Conservation (phyloP, 1,139 yeast genomes). For the Suhomyces chickasaworum region DNA sequence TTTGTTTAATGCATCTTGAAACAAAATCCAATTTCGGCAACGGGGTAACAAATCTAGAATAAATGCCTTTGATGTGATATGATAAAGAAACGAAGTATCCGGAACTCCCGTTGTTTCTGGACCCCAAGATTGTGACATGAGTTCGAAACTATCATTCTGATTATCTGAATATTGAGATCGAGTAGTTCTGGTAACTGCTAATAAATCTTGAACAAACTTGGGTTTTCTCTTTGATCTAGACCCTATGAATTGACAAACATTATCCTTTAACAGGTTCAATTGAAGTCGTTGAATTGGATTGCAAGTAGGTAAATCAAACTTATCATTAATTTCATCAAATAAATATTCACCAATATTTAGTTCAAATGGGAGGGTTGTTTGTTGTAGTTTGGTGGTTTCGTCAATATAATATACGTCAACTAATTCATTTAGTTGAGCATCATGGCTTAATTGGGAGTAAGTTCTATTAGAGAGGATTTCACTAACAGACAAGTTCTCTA, state of each 20-base stretch:
- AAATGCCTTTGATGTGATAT: slow-evolving; percentile 18
- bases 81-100: slow-evolving; percentile 23
- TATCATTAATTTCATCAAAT: neutral
- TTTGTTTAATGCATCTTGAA: slow-evolving; percentile 32
- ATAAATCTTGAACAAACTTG: slow-evolving; percentile 22
- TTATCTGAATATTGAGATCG: slow-evolving; percentile 13
- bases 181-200: slow-evolving; percentile 15
- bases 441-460: slow-evolving; percentile 43
- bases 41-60: slow-evolving; percentile 37
- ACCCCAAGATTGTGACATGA: slow-evolving; percentile 5
- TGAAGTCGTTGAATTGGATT: slow-evolving; percentile 2
- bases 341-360: slow-evolving; percentile 34
- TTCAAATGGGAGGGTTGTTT: slow-evolving; percentile 37
- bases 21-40: slow-evolving; percentile 37
- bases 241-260: slow-evolving; percentile 19
- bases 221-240: slow-evolving; percentile 25
- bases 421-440: slow-evolving; percentile 38
- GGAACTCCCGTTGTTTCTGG: slow-evolving; percentile 24
- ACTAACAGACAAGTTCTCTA: slow-evolving; percentile 41
- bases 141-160: slow-evolving; percentile 1
- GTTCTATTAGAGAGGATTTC: slow-evolving; percentile 39
- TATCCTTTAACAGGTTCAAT: slow-evolving; percentile 16
- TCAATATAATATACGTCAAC: slow-evolving; percentile 35
- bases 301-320: neutral
- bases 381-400: slow-evolving; percentile 25